A percentile compares a stretch with the other conserved stretches of the same genome.
These are phyloP conservation scores for Triadica sebifera DNA, from an alignment of 345 rosid species.

Conservation along the genomic window DNA sequence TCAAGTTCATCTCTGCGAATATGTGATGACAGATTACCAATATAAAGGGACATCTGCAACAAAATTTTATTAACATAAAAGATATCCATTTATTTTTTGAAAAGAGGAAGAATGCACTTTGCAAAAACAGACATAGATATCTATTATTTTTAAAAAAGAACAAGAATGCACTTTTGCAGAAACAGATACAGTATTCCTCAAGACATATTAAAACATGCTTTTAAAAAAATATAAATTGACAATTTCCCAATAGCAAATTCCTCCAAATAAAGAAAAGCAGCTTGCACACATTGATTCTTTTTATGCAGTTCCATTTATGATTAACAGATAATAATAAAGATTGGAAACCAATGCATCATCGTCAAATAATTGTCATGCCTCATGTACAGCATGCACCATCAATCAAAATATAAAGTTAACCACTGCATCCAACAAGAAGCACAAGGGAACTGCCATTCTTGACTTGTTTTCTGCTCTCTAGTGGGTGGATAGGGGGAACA, in stretches of 20 bases:
- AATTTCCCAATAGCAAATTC: neutral
- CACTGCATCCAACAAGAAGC: neutral
- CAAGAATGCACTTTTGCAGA: neutral
- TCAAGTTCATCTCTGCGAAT: slow-evolving; percentile 39
- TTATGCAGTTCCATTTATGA: neutral
- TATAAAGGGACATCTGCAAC: slow-evolving; percentile 46
- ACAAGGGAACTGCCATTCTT: neutral
- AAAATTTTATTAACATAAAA: neutral
- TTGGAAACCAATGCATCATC: neutral
- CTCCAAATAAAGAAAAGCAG: neutral
- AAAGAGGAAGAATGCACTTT: neutral
- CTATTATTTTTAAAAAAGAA: neutral
- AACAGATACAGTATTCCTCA: neutral
- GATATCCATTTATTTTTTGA: neutral
- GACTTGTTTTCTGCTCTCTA: neutral
- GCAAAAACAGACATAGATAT: neutral
- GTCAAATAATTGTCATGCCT: neutral
- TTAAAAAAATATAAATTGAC: neutral
- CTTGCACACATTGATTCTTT: neutral
- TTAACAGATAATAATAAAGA: too few relatives aligned
- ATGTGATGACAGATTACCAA: slow-evolving; percentile 41
- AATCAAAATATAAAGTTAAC: neutral
- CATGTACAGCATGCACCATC: neutral
- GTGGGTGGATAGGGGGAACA: neutral
- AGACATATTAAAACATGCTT: neutral